These are phyloP conservation scores for Acanthochlamys bracteata DNA, from an alignment of 106 monocot species.

Conservation along the genomic window DNA sequence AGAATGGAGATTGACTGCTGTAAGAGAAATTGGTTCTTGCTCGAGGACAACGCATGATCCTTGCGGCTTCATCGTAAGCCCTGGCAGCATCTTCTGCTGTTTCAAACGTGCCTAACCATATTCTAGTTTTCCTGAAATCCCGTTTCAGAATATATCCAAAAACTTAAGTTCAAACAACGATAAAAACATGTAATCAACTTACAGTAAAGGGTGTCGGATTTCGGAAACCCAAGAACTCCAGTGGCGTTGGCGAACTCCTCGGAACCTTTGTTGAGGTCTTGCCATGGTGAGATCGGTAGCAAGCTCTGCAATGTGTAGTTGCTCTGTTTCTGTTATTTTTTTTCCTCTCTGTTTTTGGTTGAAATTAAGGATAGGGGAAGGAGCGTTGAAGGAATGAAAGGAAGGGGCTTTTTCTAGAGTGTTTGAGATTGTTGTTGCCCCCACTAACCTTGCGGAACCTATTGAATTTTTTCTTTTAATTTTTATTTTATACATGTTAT, in stretches of 20 bases:
- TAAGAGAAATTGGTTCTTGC: conserved; percentile 65
- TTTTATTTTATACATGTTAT: background rate
- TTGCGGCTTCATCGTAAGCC: conserved; percentile 81
- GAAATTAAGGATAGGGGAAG: background rate
- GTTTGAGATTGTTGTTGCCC: conserved; percentile 6
- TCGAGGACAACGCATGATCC: conserved; percentile 54
- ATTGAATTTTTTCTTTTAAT: background rate
- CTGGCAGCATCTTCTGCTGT: conserved; percentile 78
- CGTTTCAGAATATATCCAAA: background rate
- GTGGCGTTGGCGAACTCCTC: conserved; percentile 72
- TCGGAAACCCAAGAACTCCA: conserved; percentile 96
- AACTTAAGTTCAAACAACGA: background rate
- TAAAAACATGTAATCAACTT: conserved; percentile 4
- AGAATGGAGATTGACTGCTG: conserved; percentile 10
- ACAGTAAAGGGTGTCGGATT: conserved; percentile 74
- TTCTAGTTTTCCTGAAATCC: conserved; percentile 57
- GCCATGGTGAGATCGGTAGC: conserved; percentile 22
- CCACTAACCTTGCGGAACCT: background rate
- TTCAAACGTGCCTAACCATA: conserved; percentile 89
- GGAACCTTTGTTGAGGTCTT: conserved; percentile 55
- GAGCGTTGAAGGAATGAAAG: background rate
- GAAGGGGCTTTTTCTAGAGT: background rate
- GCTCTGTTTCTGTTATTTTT: background rate
- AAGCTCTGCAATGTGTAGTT: background rate
- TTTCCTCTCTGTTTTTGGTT: background rate